Percentiles rank a stretch among this genome's conserved stretches.
phyloP scores from a whole-genome alignment of 2,329 filamentous ascomycete species.

The Epichloe scottii region DNA sequence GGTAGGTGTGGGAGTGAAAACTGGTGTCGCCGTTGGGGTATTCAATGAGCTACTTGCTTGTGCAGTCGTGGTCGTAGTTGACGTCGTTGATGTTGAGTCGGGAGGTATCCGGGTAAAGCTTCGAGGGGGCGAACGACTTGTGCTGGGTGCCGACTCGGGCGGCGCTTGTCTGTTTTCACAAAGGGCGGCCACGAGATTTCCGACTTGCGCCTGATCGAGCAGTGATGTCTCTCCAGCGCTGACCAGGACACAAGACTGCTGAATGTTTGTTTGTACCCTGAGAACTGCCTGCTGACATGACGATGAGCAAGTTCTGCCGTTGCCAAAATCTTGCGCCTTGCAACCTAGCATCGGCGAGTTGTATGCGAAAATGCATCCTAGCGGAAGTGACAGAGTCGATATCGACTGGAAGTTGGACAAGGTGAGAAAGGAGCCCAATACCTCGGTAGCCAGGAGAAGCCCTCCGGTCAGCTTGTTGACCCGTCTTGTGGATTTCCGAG shows the following conservation, averaged over 20 bases:
- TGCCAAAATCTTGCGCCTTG: constrained; percentile 21
- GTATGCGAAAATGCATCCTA: constrained; percentile 29
- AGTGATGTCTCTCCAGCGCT: constrained; percentile 18
- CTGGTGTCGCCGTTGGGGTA: neutral
- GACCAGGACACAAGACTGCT: constrained; percentile 15
- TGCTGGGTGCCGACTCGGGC: constrained; percentile 2
- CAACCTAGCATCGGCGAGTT: constrained; percentile 28
- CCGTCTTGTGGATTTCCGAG: neutral
- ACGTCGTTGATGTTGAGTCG: neutral
- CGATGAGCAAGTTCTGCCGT: constrained; percentile 23
- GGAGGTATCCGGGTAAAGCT: constrained; percentile 1
- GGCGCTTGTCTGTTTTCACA: constrained; percentile 16
- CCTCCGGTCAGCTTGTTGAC: constrained; percentile 9
- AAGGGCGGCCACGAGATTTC: constrained; percentile 23
- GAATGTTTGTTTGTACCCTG: constrained; percentile 17
- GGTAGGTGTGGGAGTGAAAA: neutral
- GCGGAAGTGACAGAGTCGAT: constrained; percentile 21
- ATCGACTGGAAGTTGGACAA: constrained; percentile 30
- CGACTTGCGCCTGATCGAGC: constrained; percentile 23
- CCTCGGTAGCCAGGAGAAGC: constrained; percentile 12
- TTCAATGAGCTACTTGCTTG: neutral
- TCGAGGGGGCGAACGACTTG: neutral
- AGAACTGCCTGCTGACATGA: constrained; percentile 21
- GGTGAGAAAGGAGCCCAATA: constrained; percentile 14
- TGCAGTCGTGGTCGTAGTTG: neutral